Conservation (phyloP, 2,329 filamentous ascomycete genomes). For the Penicillium concentricum region DNA sequence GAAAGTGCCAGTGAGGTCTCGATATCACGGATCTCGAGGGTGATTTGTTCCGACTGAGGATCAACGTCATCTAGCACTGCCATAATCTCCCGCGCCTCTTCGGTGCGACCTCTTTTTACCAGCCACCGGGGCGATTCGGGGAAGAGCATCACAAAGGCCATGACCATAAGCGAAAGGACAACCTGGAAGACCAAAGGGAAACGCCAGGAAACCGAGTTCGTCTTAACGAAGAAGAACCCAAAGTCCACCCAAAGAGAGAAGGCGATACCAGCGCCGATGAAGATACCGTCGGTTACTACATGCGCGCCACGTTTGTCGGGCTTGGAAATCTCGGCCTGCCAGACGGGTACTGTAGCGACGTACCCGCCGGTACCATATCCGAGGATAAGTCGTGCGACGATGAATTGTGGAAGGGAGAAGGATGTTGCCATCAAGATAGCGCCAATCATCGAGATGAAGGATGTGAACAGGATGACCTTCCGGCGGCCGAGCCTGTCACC, state of each 20-base stretch:
- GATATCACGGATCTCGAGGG: slow-evolving; percentile 41
- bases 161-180: slow-evolving; percentile 34
- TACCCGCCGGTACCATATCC: slow-evolving; percentile 42
- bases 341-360: slow-evolving; percentile 46
- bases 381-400: slow-evolving; percentile 46
- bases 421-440: slow-evolving; percentile 47
- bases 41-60: slow-evolving; percentile 38
- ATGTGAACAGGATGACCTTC: slow-evolving; percentile 43
- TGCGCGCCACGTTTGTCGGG: slow-evolving; percentile 31
- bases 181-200: slow-evolving; percentile 43
- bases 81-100: slow-evolving; percentile 36
- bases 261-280: slow-evolving; percentile 48
- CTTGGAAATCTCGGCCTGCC: slow-evolving; percentile 41
- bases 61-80: slow-evolving; percentile 47
- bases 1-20: slow-evolving; percentile 42
- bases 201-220: slow-evolving; percentile 44
- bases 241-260: slow-evolving; percentile 52
- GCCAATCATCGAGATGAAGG: slow-evolving; percentile 43
- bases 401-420: slow-evolving; percentile 46
- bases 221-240: slow-evolving; percentile 41
- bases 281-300: slow-evolving; percentile 52
- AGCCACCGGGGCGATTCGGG: slow-evolving; percentile 48
- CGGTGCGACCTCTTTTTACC: slow-evolving; percentile 43
- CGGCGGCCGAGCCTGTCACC: slow-evolving; percentile 47
- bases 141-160: slow-evolving; percentile 33